Percentiles rank a stretch among this genome's conserved stretches.
phyloP scores from a whole-genome alignment of 352 stramenopile species.

The Globisporangium yorkense region DNA sequence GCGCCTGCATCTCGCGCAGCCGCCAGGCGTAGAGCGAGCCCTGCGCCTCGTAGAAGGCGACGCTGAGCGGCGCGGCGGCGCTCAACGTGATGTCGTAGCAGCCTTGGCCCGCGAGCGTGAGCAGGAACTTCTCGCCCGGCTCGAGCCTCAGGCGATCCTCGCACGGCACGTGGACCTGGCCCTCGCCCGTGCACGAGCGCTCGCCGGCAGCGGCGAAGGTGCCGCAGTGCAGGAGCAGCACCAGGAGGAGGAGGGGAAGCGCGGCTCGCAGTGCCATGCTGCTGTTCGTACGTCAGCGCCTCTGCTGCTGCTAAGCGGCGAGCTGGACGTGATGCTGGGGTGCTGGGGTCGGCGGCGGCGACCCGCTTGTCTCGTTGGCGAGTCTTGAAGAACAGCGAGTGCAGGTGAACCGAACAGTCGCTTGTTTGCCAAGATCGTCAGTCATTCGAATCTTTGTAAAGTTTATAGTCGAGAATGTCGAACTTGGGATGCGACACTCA shows the following conservation, averaged over 20 bases:
- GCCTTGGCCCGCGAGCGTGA: conserved; percentile 46
- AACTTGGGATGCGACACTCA: no score
- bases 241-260: not conserved
- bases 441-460: no score
- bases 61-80: conserved; percentile 35
- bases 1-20: conserved; percentile 14
- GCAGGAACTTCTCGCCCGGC: conserved; percentile 36
- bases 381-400: no score
- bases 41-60: conserved; percentile 45
- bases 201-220: not conserved
- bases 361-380: no score
- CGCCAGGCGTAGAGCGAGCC: conserved; percentile 13
- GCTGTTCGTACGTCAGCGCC: no score
- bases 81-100: conserved; percentile 44
- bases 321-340: no score
- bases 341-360: no score
- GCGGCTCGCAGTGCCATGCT: not conserved
- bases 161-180: conserved; percentile 42
- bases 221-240: not conserved
- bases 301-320: no score
- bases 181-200: conserved; percentile 38
- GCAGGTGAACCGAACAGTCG: no score
- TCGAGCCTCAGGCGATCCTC: conserved; percentile 39
- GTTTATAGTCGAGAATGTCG: no score
- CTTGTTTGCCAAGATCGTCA: no score